These are phyloP conservation scores for Acer campestre DNA, from an alignment of 345 rosid genomes.

Conservation along the genomic window DNA sequence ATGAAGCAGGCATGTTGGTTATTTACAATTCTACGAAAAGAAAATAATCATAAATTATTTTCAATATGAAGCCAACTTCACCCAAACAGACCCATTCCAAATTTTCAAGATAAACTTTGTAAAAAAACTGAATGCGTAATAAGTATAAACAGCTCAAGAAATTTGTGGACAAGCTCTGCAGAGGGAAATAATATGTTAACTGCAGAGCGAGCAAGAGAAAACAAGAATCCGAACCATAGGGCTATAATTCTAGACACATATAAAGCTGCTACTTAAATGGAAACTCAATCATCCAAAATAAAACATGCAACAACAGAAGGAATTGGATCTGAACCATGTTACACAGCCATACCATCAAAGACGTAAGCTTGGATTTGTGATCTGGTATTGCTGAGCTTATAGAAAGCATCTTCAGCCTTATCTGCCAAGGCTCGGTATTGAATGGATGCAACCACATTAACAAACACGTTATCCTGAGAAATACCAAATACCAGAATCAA, in stretches of 20 bases:
- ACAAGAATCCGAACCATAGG: background rate
- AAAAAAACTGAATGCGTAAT: background rate
- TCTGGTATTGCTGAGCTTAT: constrained; percentile 47
- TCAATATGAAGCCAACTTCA: background rate
- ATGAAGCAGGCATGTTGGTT: background rate
- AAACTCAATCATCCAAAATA: background rate
- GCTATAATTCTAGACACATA: background rate
- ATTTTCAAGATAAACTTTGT: background rate
- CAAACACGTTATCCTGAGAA: constrained; percentile 46
- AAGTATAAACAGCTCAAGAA: constrained; percentile 5
- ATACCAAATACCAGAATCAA: background rate
- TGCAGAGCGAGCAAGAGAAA: background rate
- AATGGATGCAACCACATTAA: constrained; percentile 48
- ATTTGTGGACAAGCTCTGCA: background rate
- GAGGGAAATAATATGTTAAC: background rate
- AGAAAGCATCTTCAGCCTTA: constrained; percentile 44
- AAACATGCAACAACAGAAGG: background rate
- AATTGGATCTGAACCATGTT: background rate
- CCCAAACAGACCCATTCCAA: background rate
- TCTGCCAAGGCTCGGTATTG: constrained; percentile 43
- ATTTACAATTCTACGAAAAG: background rate
- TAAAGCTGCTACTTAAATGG: background rate
- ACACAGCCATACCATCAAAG: constrained; percentile 36
- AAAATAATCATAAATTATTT: background rate
- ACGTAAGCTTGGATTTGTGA: constrained; percentile 46